Conservation (phyloP, 2,329 filamentous ascomycete species). For the Xylariales sp. region DNA sequence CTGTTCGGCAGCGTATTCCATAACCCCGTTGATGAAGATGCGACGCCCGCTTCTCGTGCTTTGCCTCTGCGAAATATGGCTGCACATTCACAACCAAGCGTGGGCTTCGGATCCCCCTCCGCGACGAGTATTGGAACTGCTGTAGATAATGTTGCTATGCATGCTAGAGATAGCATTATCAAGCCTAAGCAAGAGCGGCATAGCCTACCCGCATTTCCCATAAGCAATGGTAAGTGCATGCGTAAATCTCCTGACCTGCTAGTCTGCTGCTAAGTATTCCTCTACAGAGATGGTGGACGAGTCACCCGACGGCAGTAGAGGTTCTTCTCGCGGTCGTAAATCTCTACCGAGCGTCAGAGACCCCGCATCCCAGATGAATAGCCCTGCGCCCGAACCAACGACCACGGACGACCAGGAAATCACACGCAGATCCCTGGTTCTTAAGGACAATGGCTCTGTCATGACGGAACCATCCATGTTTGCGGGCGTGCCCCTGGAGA, state of each 20-base stretch:
- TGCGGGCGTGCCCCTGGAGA: constrained; percentile 63
- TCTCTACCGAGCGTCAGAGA: constrained; percentile 48
- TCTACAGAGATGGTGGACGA: constrained; percentile 37
- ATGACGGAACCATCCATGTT: constrained; percentile 65
- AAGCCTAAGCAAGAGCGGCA: constrained; percentile 49
- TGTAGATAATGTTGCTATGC: constrained; percentile 22
- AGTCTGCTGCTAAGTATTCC: constrained; percentile 36
- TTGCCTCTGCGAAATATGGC: constrained; percentile 42
- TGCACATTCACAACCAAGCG: constrained; percentile 32
- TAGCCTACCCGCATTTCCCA: constrained; percentile 46
- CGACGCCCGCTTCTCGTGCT: constrained; percentile 39
- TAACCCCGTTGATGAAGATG: constrained; percentile 48
- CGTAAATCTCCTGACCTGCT: neutral
- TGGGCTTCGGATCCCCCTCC: constrained; percentile 34
- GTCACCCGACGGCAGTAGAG: constrained; percentile 42
- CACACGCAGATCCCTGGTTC: constrained; percentile 57
- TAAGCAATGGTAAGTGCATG: constrained; percentile 39
- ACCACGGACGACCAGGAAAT: constrained; percentile 53
- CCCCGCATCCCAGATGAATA: constrained; percentile 42
- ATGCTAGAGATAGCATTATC: constrained; percentile 40
- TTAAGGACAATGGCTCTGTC: constrained; percentile 61
- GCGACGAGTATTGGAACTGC: constrained; percentile 31
- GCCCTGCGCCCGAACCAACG: constrained; percentile 34
- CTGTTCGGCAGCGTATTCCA: constrained; percentile 50
- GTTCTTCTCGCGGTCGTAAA: constrained; percentile 47